These are phyloP conservation scores for Orbilia oligospora DNA, from an alignment of 2,329 filamentous ascomycete species.

Conservation along the genomic window DNA sequence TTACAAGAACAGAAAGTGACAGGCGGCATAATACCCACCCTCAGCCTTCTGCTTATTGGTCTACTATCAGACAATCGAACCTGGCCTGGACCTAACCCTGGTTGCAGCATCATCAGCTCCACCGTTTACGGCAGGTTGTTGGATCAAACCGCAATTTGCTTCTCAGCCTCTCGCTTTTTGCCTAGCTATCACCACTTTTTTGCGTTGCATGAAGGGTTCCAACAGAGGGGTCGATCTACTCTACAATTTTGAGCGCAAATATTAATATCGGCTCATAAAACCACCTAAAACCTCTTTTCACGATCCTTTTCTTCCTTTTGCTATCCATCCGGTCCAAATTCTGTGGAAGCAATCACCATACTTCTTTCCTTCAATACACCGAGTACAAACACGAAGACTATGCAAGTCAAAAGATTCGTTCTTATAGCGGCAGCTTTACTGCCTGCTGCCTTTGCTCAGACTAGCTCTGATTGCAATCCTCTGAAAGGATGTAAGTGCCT, in stretches of 20 bases:
- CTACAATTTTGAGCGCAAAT: conserved; percentile 28
- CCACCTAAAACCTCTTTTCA: not conserved
- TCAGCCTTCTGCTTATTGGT: conserved; percentile 54
- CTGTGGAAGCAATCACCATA: conserved; percentile 2
- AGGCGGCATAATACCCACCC: conserved; percentile 20
- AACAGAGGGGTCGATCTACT: conserved; percentile 13
- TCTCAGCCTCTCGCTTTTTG: conserved; percentile 56
- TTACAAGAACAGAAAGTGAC: conserved; percentile 43
- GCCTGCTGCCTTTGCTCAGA: conserved; percentile 68
- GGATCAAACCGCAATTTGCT: conserved; percentile 55
- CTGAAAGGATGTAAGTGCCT: conserved; percentile 67
- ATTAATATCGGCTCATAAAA: conserved; percentile 44
- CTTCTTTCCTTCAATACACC: conserved; percentile 24
- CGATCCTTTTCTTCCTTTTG: conserved; percentile 1
- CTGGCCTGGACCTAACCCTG: conserved; percentile 34
- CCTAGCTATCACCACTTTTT: conserved; percentile 12
- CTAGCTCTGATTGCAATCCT: conserved; percentile 74
- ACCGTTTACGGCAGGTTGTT: conserved; percentile 41
- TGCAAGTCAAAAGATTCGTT: conserved; percentile 46
- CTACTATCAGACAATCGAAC: conserved; percentile 21
- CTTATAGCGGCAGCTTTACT: conserved; percentile 43
- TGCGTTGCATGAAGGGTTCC: conserved; percentile 37
- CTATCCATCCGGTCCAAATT: not conserved
- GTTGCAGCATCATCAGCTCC: conserved; percentile 28
- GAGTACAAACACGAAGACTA: conserved; percentile 11